Evolutionary conservation across 805 yeast species (phyloP), one percentile per base, ranked within the genome.

Genomic region (Candida suzukii): DNA sequence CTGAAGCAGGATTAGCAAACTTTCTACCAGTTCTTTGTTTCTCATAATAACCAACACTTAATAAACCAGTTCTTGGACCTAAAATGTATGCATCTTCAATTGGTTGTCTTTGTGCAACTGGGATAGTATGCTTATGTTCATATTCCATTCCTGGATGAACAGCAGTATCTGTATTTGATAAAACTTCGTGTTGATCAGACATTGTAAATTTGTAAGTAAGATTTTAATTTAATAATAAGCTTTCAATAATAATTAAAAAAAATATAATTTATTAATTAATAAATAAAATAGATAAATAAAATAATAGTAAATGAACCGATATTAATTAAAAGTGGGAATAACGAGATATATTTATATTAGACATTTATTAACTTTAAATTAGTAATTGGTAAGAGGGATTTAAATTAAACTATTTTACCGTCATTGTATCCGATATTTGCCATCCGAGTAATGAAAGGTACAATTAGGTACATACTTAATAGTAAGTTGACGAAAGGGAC

Each of bases 1-100:
- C 60, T 2, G 78, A 70, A 21, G 75, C 68, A 3, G 79, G 71
- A 40, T 71, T 67, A 36, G 71, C 74, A 46, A 63, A 68, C 43
- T 64, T 70, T 52, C 78, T 71, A 38, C 60, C 54, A 16, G 48
- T 43, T 27, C 47, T 43, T 6, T 80, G 70, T 42, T 66, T 59
- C 18, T 68, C 62, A 45, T 76, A 71, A 43, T 63, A 57, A 42
- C 66, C 70, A 14, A 71, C 70, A 52, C 68, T 66, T 47, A 74
- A 55, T 24, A 47, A 44, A 40, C 64, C 64, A 14, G 64, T 60
- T 48, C 72, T 54, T 37, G 73, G 73, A 39, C 67, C 70, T 35
- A 64, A 54, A 6, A 66, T 54, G 38, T 57, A 46, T 37, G 40
- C 44, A 25, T 51, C 53, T 4, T 52, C 48, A 16, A 38, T 17